Percentiles rank a stretch among this genome's conserved stretches.
These are phyloP conservation scores for Nigrospora oryzae DNA, from an alignment of 2,329 filamentous ascomycete species.

Conservation along the genomic window DNA sequence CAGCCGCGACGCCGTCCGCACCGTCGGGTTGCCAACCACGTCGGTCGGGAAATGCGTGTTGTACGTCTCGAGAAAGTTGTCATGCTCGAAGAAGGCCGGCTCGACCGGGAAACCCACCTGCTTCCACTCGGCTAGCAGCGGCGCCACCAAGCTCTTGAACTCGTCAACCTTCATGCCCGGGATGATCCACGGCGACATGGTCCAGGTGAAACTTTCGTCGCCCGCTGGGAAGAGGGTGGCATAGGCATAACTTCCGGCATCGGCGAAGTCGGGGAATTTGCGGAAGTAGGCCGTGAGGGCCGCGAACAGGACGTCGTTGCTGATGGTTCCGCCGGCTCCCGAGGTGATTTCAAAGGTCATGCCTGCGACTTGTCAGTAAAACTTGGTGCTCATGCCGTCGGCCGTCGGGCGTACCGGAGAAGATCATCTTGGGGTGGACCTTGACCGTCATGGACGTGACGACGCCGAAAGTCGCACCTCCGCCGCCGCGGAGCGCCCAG, in stretches of 20 bases:
- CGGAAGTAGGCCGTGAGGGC: constrained; percentile 22
- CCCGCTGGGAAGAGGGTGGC: not conserved
- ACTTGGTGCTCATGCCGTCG: not conserved
- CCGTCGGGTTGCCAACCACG: constrained; percentile 13
- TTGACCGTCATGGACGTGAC: constrained; percentile 27
- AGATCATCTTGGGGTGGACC: constrained; percentile 21
- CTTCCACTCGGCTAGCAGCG: constrained; percentile 16
- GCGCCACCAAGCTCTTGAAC: constrained; percentile 19
- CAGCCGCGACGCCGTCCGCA: constrained; percentile 23
- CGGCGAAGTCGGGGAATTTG: constrained; percentile 17
- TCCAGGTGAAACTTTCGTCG: constrained; percentile 12
- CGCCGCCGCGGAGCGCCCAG: constrained; percentile 37
- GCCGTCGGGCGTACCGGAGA: constrained; percentile 14
- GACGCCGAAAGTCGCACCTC: constrained; percentile 30
- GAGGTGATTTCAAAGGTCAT: constrained; percentile 19
- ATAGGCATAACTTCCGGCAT: constrained; percentile 14
- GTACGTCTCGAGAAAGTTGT: constrained; percentile 23
- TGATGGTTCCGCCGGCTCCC: constrained; percentile 13
- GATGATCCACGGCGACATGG: constrained; percentile 20
- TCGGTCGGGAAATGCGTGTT: constrained; percentile 25
- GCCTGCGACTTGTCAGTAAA: not conserved
- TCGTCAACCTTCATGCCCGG: constrained; percentile 20
- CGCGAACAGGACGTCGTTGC: constrained; percentile 14
- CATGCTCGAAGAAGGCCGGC: constrained; percentile 19
- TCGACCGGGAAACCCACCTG: constrained; percentile 14